A percentile compares a stretch with the other conserved stretches of the same genome.
phyloP scores from a whole-genome alignment of 371 early-diverging fungal genomes.

The Apophysomyces elegans region DNA sequence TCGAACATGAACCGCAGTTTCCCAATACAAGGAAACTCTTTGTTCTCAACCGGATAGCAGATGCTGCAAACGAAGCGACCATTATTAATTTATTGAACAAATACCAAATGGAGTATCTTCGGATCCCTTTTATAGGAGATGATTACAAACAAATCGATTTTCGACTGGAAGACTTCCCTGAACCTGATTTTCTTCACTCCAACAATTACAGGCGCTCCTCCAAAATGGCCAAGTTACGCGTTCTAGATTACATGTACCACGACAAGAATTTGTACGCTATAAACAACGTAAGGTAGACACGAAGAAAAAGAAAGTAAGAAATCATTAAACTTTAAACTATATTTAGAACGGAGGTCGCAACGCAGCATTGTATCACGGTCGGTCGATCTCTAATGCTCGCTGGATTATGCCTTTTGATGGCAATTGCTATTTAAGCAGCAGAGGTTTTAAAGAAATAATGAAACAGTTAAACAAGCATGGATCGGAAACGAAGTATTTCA shows the following conservation, averaged over 20 bases:
- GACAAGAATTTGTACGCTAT: constrained; percentile 69
- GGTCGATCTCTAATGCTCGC: constrained; percentile 48
- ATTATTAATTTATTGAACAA: constrained; percentile 56
- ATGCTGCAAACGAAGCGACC: constrained; percentile 56
- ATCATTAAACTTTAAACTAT: constrained; percentile 7
- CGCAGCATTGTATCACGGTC: constrained; percentile 58
- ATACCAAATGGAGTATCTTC: constrained; percentile 59
- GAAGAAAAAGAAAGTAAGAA: neutral
- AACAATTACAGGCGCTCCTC: constrained; percentile 59
- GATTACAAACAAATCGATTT: constrained; percentile 62
- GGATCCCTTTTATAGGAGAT: constrained; percentile 56
- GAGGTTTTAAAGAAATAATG: constrained; percentile 57
- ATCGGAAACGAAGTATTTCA: constrained; percentile 56
- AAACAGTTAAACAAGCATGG: constrained; percentile 49
- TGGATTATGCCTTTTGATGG: constrained; percentile 73
- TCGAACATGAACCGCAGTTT: constrained; percentile 63
- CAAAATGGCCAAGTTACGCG: constrained; percentile 60
- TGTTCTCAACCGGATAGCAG: constrained; percentile 64
- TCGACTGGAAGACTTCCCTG: constrained; percentile 62
- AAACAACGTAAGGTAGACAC: constrained; percentile 60
- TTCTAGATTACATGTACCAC: constrained; percentile 64
- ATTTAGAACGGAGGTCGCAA: constrained; percentile 67
- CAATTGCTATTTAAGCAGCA: constrained; percentile 61
- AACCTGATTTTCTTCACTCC: constrained; percentile 62
- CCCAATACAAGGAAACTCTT: constrained; percentile 61